phyloP scores from a whole-genome alignment of 768 basidiomycete species.

The Hygrocybe coccinea region DNA sequence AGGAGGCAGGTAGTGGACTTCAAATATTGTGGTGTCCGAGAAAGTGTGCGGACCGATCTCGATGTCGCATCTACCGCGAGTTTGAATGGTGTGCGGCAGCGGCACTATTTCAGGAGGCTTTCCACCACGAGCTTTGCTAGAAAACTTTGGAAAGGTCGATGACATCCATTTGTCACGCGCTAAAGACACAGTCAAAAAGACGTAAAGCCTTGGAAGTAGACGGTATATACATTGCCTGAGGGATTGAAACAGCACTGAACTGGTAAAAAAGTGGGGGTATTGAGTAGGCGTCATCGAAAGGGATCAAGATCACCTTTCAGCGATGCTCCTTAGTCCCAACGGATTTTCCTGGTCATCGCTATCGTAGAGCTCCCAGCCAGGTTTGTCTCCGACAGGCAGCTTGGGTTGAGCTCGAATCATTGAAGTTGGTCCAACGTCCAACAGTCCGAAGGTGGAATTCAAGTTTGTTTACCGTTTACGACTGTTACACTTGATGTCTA shows the following conservation, averaged over 20 bases:
- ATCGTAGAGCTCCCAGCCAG: constrained; percentile 56
- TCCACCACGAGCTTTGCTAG: constrained; percentile 55
- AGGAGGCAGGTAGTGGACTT: constrained; percentile 62
- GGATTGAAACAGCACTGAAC: constrained; percentile 60
- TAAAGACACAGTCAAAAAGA: constrained; percentile 23
- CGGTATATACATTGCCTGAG: constrained; percentile 58
- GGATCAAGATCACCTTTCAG: constrained; percentile 48
- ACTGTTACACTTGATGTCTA: no score
- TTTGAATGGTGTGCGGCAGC: constrained; percentile 63
- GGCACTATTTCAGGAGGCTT: constrained; percentile 48
- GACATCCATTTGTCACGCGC: constrained; percentile 71
- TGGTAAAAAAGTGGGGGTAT: constrained; percentile 20
- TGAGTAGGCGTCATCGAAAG: not conserved
- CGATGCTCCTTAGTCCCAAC: constrained; percentile 37
- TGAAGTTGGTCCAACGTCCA: no score
- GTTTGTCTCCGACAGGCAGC: constrained; percentile 53
- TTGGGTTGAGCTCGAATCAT: constrained; percentile 19
- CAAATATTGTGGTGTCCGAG: constrained; percentile 60
- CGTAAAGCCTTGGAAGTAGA: constrained; percentile 6
- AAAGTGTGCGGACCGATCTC: constrained; percentile 75
- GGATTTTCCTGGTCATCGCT: constrained; percentile 37
- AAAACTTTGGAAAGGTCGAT: constrained; percentile 67
- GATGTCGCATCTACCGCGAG: constrained; percentile 63
- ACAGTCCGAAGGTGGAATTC: no score
- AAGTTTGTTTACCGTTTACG: no score